Percentiles rank a stretch among this genome's conserved stretches.
phyloP scores from a whole-genome alignment of 495 filamentous ascomycete species.

The Tetracladium marchalianum region DNA sequence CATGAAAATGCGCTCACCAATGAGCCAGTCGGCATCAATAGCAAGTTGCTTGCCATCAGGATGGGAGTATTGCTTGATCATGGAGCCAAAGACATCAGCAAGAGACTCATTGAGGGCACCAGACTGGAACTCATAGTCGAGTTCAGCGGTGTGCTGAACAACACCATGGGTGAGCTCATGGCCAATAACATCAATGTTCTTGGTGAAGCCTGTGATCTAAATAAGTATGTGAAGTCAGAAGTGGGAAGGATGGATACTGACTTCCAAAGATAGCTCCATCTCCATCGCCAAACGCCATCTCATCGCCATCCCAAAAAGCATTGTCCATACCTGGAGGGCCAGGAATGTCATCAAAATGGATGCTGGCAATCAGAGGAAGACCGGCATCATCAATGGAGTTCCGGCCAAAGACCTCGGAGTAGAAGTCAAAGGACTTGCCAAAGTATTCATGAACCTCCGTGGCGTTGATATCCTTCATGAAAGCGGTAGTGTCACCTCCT shows the following conservation, averaged over 20 bases:
- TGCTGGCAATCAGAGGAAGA: neutral
- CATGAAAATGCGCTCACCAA: slow-evolving; percentile 37
- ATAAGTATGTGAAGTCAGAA: too few relatives aligned
- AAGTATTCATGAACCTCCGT: neutral
- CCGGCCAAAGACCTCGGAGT: neutral
- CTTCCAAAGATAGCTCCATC: too few relatives aligned
- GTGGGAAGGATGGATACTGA: too few relatives aligned
- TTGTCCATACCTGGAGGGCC: slow-evolving; percentile 1
- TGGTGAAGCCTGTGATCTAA: slow-evolving; percentile 19
- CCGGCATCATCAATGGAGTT: slow-evolving; percentile 5
- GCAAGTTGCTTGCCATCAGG: slow-evolving; percentile 24
- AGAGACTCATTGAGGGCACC: slow-evolving; percentile 44
- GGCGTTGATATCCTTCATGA: neutral
- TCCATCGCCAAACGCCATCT: slow-evolving; percentile 4
- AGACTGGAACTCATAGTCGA: slow-evolving; percentile 33
- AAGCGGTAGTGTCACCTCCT: too few relatives aligned
- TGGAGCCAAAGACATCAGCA: slow-evolving; percentile 42
- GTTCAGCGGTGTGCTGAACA: slow-evolving; percentile 30
- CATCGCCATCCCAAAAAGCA: slow-evolving; percentile 1
- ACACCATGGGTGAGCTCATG: slow-evolving; percentile 44
- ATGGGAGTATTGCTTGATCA: slow-evolving; percentile 39
- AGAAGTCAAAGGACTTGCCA: slow-evolving; percentile 1
- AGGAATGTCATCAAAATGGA: slow-evolving; percentile 1
- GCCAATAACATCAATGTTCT: slow-evolving; percentile 37
- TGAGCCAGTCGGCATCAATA: slow-evolving; percentile 38